Percentiles rank a stretch among this genome's conserved stretches.
phyloP scores from a whole-genome alignment of 2,329 filamentous ascomycete species.

The Gremmenia infestans region DNA sequence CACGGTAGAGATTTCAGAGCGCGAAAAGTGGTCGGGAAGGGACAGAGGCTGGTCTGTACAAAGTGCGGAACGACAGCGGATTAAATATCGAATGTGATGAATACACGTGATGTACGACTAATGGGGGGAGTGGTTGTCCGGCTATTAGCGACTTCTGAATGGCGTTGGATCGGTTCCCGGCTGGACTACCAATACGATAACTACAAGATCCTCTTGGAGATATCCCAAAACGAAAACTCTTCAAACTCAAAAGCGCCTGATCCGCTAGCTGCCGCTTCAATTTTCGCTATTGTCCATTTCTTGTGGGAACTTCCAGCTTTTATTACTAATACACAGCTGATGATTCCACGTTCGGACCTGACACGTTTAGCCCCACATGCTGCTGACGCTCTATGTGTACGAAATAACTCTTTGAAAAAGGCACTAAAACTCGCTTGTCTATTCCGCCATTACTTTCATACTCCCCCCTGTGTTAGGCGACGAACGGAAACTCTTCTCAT shows the following conservation, averaged over 20 bases:
- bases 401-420: too few species aligned
- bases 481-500: background rate
- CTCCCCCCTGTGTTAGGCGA: background rate
- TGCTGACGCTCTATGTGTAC: too few species aligned
- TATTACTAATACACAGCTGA: background rate
- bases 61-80: conserved; percentile 41
- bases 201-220: too few species aligned
- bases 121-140: background rate
- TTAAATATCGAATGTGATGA: conserved; percentile 5
- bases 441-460: too few species aligned
- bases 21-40: conserved; percentile 46
- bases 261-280: background rate
- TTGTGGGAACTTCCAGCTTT: background rate
- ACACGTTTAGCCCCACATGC: background rate
- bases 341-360: background rate
- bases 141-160: conserved; percentile 1
- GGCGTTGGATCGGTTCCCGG: background rate
- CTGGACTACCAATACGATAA: background rate
- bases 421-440: background rate
- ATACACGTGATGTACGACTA: background rate
- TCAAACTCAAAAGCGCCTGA: background rate
- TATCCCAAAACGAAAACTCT: too few species aligned
- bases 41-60: conserved; percentile 56
- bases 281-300: background rate
- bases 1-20: conserved; percentile 58